Evolutionary conservation across 2,329 filamentous ascomycete genomes (phyloP).

Genomic region (Cytospora piceicola): DNA sequence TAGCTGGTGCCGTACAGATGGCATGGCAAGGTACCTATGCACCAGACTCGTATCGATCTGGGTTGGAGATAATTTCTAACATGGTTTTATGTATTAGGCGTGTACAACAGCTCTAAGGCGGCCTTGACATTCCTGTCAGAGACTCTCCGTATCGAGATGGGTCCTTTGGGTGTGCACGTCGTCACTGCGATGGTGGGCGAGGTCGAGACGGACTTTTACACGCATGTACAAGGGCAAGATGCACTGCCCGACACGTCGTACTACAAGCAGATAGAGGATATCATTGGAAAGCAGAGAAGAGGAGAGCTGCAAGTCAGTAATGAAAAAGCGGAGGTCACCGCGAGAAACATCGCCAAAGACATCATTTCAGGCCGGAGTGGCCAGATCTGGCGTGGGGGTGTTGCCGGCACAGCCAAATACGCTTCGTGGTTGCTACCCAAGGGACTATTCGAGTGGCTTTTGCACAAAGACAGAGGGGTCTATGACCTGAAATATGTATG

Average conservation of each 20-base stretch:
- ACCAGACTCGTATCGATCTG: background rate
- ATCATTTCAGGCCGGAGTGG: background rate
- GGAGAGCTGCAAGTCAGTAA: background rate
- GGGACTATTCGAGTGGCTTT: background rate
- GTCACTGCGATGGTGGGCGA: constrained; percentile 32
- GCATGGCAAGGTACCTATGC: constrained; percentile 31
- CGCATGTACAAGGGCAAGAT: background rate
- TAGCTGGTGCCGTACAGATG: constrained; percentile 22
- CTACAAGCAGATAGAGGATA: background rate
- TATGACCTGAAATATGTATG: background rate
- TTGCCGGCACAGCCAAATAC: background rate
- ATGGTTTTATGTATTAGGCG: constrained; percentile 6
- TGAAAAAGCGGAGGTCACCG: background rate
- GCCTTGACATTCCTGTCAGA: constrained; percentile 28
- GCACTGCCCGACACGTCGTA: background rate
- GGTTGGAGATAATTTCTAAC: too few species aligned
- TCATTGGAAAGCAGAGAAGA: background rate
- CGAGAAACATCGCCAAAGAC: background rate
- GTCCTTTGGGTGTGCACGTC: constrained; percentile 32
- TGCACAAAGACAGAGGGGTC: background rate
- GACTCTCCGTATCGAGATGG: constrained; percentile 32
- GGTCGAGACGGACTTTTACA: constrained; percentile 5
- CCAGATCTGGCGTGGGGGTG: background rate
- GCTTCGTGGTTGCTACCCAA: background rate
- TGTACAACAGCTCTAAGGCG: constrained; percentile 31